These are phyloP conservation scores for Tulasnella sp. DNA, from an alignment of 768 basidiomycete genomes.

Conservation along the genomic window DNA sequence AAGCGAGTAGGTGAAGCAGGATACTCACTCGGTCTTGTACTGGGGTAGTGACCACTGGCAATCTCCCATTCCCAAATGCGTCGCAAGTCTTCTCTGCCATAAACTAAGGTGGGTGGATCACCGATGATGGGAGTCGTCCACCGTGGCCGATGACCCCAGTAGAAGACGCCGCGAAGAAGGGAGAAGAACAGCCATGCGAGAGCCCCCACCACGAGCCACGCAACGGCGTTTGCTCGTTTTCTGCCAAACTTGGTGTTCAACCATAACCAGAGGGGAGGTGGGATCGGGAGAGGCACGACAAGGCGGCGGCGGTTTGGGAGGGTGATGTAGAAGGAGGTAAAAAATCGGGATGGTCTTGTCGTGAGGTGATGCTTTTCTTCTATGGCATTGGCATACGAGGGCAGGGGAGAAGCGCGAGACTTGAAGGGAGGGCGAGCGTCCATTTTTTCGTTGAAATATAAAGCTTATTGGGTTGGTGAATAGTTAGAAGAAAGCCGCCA, in stretches of 20 bases:
- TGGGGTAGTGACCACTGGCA: constrained; percentile 86
- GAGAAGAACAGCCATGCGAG: constrained; percentile 47
- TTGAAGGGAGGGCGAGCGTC: constrained; percentile 16
- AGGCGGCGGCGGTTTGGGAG: constrained; percentile 48
- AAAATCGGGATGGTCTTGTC: constrained; percentile 35
- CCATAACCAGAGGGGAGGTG: constrained; percentile 45
- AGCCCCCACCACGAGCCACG: constrained; percentile 37
- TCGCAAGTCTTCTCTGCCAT: constrained; percentile 63
- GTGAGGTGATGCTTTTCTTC: constrained; percentile 26
- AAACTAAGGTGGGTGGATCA: constrained; percentile 51
- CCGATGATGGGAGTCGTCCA: constrained; percentile 17
- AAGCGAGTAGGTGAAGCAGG: background rate
- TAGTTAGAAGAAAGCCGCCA: background rate
- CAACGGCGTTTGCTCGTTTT: constrained; percentile 42
- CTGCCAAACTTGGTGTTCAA: constrained; percentile 46
- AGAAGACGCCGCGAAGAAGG: constrained; percentile 26
- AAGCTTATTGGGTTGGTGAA: background rate
- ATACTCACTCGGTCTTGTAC: constrained; percentile 55
- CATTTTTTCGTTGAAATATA: background rate
- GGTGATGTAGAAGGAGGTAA: constrained; percentile 43
- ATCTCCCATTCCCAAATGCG: constrained; percentile 96
- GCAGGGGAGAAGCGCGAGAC: constrained; percentile 20
- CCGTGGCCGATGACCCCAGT: background rate
- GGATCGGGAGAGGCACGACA: constrained; percentile 48
- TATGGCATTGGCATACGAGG: constrained; percentile 20